A percentile compares a stretch with the other conserved stretches of the same genome.
These are phyloP conservation scores for Pharnaceum exiguum DNA, from an alignment of 148 eudicot species.

Conservation along the genomic window DNA sequence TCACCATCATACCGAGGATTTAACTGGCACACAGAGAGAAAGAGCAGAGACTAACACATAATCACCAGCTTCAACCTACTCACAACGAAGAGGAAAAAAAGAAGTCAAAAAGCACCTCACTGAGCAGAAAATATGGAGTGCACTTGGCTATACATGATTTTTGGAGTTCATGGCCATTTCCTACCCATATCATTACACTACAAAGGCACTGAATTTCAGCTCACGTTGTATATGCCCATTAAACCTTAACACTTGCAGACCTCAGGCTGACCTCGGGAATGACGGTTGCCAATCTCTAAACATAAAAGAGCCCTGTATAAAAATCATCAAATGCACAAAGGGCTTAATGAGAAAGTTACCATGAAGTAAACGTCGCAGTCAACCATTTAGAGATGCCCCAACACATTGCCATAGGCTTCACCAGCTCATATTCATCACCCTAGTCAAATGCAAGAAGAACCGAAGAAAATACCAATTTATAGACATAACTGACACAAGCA, in stretches of 20 bases:
- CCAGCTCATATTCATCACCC: too few species aligned
- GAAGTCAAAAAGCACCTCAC: conserved; percentile 48
- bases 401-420: too few species aligned
- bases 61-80: conserved; percentile 48
- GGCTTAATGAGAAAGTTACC: too few species aligned
- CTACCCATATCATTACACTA: conserved; percentile 81
- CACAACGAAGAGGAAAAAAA: conserved; percentile 7
- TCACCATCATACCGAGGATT: conserved; percentile 59
- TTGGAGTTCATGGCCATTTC: conserved; percentile 31
- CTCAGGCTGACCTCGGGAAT: conserved; percentile 54
- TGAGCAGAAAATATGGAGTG: conserved; percentile 58
- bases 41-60: conserved; percentile 49
- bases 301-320: too few species aligned
- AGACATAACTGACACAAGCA: too few species aligned
- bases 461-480: too few species aligned
- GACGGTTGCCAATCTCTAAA: too few species aligned
- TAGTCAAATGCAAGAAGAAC: too few species aligned
- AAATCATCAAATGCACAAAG: too few species aligned
- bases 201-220: conserved; percentile 7
- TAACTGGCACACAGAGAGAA: conserved; percentile 42
- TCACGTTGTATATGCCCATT: not conserved
- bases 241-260: not conserved
- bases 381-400: too few species aligned
- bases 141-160: conserved; percentile 40
- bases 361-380: too few species aligned